Conservation (phyloP, 2,329 filamentous ascomycete species). For the Colletotrichum neosansevieriae region DNA sequence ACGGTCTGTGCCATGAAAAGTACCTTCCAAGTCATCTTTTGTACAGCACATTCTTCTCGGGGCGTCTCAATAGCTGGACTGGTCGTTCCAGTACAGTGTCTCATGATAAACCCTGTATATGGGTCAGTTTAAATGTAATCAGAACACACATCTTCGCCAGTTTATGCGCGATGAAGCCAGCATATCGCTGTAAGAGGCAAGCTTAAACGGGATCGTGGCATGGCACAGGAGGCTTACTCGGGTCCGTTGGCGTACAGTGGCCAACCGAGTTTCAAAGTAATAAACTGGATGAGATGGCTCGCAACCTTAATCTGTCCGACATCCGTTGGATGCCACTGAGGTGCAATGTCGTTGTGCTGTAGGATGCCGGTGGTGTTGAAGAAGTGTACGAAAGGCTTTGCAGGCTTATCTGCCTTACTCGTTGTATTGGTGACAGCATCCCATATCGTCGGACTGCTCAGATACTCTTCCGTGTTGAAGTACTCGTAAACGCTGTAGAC, state of each 20-base stretch:
- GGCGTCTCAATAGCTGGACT: conserved; percentile 54
- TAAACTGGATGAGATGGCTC: conserved; percentile 69
- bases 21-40: conserved; percentile 3
- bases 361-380: conserved; percentile 72
- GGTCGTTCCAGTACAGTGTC: conserved; percentile 66
- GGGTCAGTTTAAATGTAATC: conserved; percentile 25
- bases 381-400: conserved; percentile 66
- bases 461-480: conserved; percentile 61
- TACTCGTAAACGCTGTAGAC: conserved; percentile 63
- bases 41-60: conserved; percentile 1
- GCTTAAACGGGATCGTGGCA: conserved; percentile 41
- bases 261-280: conserved; percentile 68
- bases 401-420: conserved; percentile 46
- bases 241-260: conserved; percentile 65
- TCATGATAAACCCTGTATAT: conserved; percentile 53
- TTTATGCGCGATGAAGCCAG: conserved; percentile 8
- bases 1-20: not conserved
- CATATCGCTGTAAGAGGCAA: conserved; percentile 12
- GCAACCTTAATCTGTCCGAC: conserved; percentile 72
- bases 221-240: conserved; percentile 57
- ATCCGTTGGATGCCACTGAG: conserved; percentile 70
- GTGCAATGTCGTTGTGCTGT: conserved; percentile 71
- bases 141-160: not conserved
- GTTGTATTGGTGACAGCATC: conserved; percentile 55
- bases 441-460: conserved; percentile 54